Base-by-base conservation (phyloP, 192 early-diverging fungal species). In the Mortierella alpina region DNA sequence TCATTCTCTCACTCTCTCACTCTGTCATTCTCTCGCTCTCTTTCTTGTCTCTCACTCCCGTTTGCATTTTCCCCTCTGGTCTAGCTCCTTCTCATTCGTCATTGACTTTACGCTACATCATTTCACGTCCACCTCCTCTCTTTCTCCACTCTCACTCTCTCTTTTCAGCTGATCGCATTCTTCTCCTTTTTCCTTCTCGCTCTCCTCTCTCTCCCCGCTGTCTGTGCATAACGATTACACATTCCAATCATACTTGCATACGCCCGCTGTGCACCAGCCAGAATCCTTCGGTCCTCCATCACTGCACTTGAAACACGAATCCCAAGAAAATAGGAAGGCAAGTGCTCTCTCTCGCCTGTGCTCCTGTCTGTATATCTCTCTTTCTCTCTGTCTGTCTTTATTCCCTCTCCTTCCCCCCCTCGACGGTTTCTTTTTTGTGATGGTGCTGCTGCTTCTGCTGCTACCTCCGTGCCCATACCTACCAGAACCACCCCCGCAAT, bases 131-230 rank as follows among this genome's bases (percentile, higher is more conserved):
- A 59, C 23, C 57, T 3, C 57, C 1, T 23, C 39, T 59, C 20
- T 23, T 59, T 7, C 57, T 59, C 40, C 15, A 7, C 39, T 44
- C 39, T n/a, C 31, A 2, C 50, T 31, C 47, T 49, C 45, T 50
- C 52, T 50, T 47, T 67, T 23, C 41, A 42, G 22, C 31, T 15
- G 20, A 55, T 55, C 31, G 31, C 40, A 10, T 63, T 22, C 9
- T 48, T 45, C 20, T 65, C 49, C 39, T 64, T 46, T n/a, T 51
- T 40, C 31, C 22, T 7, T 48, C 50, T 53, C 49, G 51, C 11
- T 65, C 31, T 53, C 18, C 18, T 57, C 65, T 57, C 39, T 67
- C 54, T 22, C 65, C 56, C 14, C 10, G 40, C 15, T 22, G 31
- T 31, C 31, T 31, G 1, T 31, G 31, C 31, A 31, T 31, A 31